Evolutionary conservation across 2,329 filamentous ascomycete genomes (phyloP).

Genomic region (Pleoardoris graminearum): DNA sequence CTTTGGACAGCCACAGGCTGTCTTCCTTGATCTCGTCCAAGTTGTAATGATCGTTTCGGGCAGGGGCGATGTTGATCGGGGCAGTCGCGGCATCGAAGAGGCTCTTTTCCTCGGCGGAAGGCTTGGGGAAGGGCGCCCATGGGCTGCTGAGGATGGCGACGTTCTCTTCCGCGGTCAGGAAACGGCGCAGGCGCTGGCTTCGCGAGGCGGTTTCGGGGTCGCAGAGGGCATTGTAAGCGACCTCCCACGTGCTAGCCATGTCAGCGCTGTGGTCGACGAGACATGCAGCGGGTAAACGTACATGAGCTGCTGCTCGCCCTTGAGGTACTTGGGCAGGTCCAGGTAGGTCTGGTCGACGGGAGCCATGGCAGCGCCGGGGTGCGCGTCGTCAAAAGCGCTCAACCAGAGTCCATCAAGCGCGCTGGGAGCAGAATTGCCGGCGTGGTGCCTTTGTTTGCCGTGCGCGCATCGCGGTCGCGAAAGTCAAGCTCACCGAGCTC

Average conservation of each 20-base stretch:
- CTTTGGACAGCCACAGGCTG: constrained; percentile 80
- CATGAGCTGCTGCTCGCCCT: constrained; percentile 78
- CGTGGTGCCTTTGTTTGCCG: constrained; percentile 26
- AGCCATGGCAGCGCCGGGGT: constrained; percentile 44
- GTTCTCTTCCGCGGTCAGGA: constrained; percentile 72
- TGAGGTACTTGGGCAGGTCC: constrained; percentile 81
- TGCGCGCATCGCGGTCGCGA: neutral
- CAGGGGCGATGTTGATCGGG: constrained; percentile 78
- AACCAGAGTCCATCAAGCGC: constrained; percentile 41
- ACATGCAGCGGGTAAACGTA: constrained; percentile 53
- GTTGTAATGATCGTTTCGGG: constrained; percentile 68
- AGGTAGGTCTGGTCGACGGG: constrained; percentile 55
- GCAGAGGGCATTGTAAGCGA: constrained; percentile 58
- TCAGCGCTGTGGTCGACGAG: constrained; percentile 8
- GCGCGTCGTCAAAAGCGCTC: constrained; percentile 32
- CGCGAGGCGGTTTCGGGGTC: constrained; percentile 50
- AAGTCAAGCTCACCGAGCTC: constrained; percentile 12
- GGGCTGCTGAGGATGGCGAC: constrained; percentile 70
- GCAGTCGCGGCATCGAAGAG: constrained; percentile 83
- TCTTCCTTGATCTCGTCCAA: constrained; percentile 82
- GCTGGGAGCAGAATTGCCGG: constrained; percentile 18
- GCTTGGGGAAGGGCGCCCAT: constrained; percentile 66
- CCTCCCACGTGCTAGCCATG: constrained; percentile 64
- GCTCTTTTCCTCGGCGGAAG: constrained; percentile 66
- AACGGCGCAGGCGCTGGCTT: constrained; percentile 58